Conservation (phyloP, 2,329 filamentous ascomycete species). For the Trichoderma asperellum region DNA sequence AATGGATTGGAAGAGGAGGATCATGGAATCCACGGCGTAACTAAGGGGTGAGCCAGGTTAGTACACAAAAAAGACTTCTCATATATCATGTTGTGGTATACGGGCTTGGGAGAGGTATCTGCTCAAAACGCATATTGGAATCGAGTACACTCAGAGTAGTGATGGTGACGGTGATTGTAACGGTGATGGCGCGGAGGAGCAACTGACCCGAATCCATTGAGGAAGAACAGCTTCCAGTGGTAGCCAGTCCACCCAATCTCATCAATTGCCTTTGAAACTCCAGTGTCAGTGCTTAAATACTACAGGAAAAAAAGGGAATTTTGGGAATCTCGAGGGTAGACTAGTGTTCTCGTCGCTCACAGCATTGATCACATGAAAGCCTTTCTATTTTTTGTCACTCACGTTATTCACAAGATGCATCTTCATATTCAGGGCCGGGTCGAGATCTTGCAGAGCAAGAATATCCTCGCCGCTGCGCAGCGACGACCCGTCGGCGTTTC, state of each 20-base stretch:
- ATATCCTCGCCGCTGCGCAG: conserved; percentile 50
- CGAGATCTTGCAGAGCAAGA: conserved; percentile 59
- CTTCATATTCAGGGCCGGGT: conserved; percentile 66
- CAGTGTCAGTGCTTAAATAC: conserved; percentile 7
- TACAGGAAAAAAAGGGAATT: not conserved
- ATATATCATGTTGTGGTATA: not conserved
- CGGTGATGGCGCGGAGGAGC: not conserved
- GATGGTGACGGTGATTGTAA: not conserved
- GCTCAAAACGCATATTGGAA: not conserved
- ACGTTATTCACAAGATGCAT: conserved; percentile 73
- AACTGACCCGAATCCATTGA: conserved; percentile 61
- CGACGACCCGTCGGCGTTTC: conserved; percentile 33
- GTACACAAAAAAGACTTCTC: not conserved
- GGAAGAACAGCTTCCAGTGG: conserved; percentile 63
- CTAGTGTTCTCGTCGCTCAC: conserved; percentile 10
- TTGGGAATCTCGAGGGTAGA: not conserved
- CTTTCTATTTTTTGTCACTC: conserved; percentile 35
- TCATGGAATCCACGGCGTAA: conserved; percentile 53
- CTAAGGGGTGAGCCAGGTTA: conserved; percentile 35
- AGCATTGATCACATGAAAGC: conserved; percentile 9
- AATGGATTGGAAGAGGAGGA: conserved; percentile 62
- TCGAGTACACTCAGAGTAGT: not conserved
- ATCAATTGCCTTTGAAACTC: conserved; percentile 51
- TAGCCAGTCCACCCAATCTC: conserved; percentile 65
- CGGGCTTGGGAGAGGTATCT: not conserved